These are phyloP conservation scores for Dentipellis fragilis DNA, from an alignment of 768 basidiomycete species.

Conservation along the genomic window DNA sequence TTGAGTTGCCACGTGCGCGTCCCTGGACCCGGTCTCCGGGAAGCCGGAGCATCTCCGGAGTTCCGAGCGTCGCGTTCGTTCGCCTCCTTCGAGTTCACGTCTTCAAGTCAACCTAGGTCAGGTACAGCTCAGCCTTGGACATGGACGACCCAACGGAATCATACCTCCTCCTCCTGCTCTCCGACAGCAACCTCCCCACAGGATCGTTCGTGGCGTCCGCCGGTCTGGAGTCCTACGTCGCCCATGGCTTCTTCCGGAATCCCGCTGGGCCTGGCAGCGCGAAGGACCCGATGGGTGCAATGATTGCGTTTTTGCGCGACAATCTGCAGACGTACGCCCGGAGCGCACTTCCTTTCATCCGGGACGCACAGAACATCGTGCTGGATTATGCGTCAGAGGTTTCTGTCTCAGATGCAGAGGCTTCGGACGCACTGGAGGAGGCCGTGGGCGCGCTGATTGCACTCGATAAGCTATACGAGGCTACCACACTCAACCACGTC, in stretches of 20 bases:
- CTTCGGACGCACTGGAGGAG: slow-evolving; percentile 9
- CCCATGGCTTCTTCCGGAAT: slow-evolving; percentile 63
- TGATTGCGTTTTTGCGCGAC: slow-evolving; percentile 55
- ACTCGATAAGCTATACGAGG: slow-evolving; percentile 73
- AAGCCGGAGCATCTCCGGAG: no score
- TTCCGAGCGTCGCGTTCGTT: no score
- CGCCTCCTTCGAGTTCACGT: no score
- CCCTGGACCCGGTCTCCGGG: no score
- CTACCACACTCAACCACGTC: slow-evolving; percentile 85
- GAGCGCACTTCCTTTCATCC: slow-evolving; percentile 70
- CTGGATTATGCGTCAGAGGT: slow-evolving; percentile 5
- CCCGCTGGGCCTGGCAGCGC: slow-evolving; percentile 15
- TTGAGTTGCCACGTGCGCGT: no score
- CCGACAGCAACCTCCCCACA: slow-evolving; percentile 92
- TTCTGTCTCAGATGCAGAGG: background rate
- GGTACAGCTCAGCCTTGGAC: background rate
- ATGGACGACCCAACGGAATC: slow-evolving; percentile 27
- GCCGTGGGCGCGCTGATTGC: slow-evolving; percentile 34
- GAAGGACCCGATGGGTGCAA: slow-evolving; percentile 23
- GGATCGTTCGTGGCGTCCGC: slow-evolving; percentile 94
- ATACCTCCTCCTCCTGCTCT: slow-evolving; percentile 68
- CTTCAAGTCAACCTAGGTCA: no score
- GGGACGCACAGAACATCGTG: slow-evolving; percentile 50
- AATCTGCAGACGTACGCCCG: slow-evolving; percentile 72
- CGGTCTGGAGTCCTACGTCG: slow-evolving; percentile 82